Evolutionary conservation across 2,329 filamentous ascomycete species (phyloP).

Genomic region (Scleromitrula shiraiana): DNA sequence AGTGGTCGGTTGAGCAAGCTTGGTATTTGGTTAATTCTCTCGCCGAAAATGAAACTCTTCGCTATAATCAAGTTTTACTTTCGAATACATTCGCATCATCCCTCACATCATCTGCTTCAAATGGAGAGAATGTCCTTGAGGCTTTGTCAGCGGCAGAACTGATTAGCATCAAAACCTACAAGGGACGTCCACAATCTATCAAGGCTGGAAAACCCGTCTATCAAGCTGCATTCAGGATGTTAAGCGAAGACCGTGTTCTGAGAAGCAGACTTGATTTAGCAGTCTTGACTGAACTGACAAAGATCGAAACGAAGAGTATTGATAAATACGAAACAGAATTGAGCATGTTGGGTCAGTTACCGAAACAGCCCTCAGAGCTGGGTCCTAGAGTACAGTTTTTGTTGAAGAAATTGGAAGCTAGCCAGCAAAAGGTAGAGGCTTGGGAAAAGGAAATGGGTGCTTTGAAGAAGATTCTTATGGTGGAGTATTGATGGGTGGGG

Average conservation of each 20-base stretch:
- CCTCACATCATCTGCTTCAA: constrained; percentile 38
- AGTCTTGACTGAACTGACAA: constrained; percentile 59
- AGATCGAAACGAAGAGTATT: constrained; percentile 65
- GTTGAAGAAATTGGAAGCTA: constrained; percentile 61
- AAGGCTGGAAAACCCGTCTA: constrained; percentile 81
- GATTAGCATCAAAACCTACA: constrained; percentile 63
- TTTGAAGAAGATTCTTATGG: constrained; percentile 63
- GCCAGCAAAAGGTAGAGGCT: constrained; percentile 65
- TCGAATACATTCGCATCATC: constrained; percentile 64
- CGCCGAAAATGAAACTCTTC: constrained; percentile 56
- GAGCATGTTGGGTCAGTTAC: constrained; percentile 58
- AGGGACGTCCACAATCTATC: constrained; percentile 71
- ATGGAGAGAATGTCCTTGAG: constrained; percentile 69
- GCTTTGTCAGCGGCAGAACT: constrained; percentile 79
- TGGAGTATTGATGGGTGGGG: constrained; percentile 32
- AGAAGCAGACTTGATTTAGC: constrained; percentile 65
- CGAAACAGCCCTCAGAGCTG: constrained; percentile 62
- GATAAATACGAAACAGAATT: constrained; percentile 76
- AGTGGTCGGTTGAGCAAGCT: constrained; percentile 79
- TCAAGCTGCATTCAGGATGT: constrained; percentile 67
- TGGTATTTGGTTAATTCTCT: constrained; percentile 82
- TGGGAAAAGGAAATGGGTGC: constrained; percentile 64
- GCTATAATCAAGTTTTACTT: constrained; percentile 81
- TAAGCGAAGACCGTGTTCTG: constrained; percentile 66
- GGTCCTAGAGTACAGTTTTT: constrained; percentile 62